These are phyloP conservation scores for Blastobotrys ciferrii DNA, from an alignment of 1,139 yeast species.

Conservation along the genomic window DNA sequence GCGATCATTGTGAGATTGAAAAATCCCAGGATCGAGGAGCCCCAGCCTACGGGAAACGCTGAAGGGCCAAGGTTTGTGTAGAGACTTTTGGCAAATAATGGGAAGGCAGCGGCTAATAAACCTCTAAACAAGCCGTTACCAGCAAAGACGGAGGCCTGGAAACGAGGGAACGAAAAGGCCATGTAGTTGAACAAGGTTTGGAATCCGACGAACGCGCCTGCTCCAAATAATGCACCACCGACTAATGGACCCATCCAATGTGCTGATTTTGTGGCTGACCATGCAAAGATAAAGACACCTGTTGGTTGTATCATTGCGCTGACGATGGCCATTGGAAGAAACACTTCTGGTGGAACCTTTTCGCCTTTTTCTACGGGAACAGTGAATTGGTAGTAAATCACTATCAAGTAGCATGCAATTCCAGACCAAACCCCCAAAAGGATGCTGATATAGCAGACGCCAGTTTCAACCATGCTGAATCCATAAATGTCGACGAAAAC, in stretches of 20 bases:
- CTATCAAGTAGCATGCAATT: no score
- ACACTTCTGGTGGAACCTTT: not conserved
- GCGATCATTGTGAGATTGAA: constrained; percentile 44
- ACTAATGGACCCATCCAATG: constrained; percentile 83
- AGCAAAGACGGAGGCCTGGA: constrained; percentile 59
- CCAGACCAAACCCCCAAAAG: constrained; percentile 43
- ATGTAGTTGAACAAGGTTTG: constrained; percentile 70
- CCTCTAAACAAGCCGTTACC: constrained; percentile 55
- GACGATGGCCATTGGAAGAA: constrained; percentile 16
- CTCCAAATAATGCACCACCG: constrained; percentile 65
- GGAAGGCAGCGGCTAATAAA: constrained; percentile 58
- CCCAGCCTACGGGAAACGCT: constrained; percentile 57
- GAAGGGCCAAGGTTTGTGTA: constrained; percentile 45
- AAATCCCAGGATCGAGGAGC: constrained; percentile 49
- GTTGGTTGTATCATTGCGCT: constrained; percentile 51
- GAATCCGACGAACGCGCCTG: constrained; percentile 70
- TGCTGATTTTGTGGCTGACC: constrained; percentile 56
- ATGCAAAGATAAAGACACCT: constrained; percentile 53
- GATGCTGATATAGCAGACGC: constrained; percentile 46
- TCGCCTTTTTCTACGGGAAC: no score
- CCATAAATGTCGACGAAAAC: constrained; percentile 46
- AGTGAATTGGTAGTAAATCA: no score
- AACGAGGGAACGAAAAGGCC: constrained; percentile 72
- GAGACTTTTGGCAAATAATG: constrained; percentile 55
- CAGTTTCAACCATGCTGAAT: constrained; percentile 50